Percentiles rank a stretch among this genome's conserved stretches.
Conservation (phyloP, 805 yeast species). For the Candida palmyrensis region DNA sequence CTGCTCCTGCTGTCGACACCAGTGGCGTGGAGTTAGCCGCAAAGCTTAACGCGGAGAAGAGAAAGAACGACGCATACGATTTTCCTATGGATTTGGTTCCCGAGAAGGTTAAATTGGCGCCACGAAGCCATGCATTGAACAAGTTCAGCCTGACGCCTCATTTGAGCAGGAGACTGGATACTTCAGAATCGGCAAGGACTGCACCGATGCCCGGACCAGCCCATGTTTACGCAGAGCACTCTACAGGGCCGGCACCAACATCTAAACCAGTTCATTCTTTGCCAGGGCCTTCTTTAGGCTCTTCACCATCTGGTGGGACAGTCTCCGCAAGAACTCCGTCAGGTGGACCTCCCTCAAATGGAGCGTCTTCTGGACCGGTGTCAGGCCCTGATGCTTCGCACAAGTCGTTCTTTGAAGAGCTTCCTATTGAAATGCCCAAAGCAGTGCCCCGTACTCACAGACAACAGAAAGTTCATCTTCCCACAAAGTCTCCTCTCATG, state of each 20-base stretch:
- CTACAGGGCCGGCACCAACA: background rate
- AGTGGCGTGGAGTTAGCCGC: conserved; percentile 10
- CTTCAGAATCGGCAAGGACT: conserved; percentile 4
- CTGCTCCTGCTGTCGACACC: too few species aligned
- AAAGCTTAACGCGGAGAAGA: conserved; percentile 43
- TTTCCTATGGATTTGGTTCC: conserved; percentile 57
- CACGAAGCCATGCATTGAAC: conserved; percentile 23
- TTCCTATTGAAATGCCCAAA: conserved; percentile 39
- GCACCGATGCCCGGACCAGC: too few species aligned
- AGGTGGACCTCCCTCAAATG: conserved; percentile 3
- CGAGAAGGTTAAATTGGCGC: conserved; percentile 32
- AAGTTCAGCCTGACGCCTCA: conserved; percentile 13
- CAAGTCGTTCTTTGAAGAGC: conserved; percentile 55
- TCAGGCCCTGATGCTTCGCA: conserved; percentile 6
- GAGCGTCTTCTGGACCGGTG: background rate
- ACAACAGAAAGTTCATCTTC: conserved; percentile 13
- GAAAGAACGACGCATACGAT: conserved; percentile 73
- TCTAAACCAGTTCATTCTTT: conserved; percentile 3
- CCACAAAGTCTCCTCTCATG: conserved; percentile 7
- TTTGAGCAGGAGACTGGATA: conserved; percentile 3
- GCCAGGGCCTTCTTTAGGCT: conserved; percentile 1
- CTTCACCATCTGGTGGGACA: conserved; percentile 10
- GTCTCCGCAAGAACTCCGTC: conserved; percentile 10
- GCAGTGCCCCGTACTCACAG: conserved; percentile 21
- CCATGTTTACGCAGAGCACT: background rate